Evolutionary conservation across 805 yeast genomes (phyloP).

Genomic region (Metschnikowia similis): DNA sequence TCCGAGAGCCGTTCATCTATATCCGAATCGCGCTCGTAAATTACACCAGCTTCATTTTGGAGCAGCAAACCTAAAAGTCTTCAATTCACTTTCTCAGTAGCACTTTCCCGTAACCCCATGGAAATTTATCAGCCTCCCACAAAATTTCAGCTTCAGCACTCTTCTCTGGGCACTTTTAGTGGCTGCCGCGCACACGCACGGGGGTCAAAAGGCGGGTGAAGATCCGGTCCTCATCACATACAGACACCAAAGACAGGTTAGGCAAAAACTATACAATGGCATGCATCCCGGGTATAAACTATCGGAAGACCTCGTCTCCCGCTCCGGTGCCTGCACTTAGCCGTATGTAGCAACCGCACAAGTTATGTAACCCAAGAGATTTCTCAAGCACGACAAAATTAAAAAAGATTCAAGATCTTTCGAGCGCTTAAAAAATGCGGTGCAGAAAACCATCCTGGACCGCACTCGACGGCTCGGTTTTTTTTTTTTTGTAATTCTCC

Average conservation of each 20-base stretch:
- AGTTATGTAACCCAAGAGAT: background rate
- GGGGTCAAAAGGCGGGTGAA: background rate
- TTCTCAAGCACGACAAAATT: constrained; percentile 1
- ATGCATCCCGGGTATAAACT: background rate
- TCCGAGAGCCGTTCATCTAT: background rate
- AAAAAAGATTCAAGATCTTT: constrained; percentile 3
- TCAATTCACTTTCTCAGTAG: too few relatives aligned
- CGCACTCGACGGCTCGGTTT: constrained; percentile 3
- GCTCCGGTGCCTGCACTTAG: background rate
- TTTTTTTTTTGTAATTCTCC: background rate
- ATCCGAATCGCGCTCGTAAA: background rate
- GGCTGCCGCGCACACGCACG: background rate
- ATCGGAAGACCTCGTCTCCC: background rate
- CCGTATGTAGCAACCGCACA: constrained; percentile 3
- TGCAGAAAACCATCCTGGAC: constrained; percentile 5
- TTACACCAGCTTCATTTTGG: background rate
- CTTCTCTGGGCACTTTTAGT: background rate
- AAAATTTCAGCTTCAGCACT: background rate
- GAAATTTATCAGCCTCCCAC: too few relatives aligned
- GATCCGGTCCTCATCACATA: background rate
- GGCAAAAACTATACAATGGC: background rate
- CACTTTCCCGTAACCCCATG: too few relatives aligned
- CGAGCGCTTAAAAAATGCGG: constrained; percentile 3
- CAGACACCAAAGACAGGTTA: background rate
- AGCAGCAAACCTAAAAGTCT: too few relatives aligned